Percentiles rank a stretch among this genome's conserved stretches.
Evolutionary conservation across 768 basidiomycete species (phyloP).

Genomic region (Rickenella mellea): DNA sequence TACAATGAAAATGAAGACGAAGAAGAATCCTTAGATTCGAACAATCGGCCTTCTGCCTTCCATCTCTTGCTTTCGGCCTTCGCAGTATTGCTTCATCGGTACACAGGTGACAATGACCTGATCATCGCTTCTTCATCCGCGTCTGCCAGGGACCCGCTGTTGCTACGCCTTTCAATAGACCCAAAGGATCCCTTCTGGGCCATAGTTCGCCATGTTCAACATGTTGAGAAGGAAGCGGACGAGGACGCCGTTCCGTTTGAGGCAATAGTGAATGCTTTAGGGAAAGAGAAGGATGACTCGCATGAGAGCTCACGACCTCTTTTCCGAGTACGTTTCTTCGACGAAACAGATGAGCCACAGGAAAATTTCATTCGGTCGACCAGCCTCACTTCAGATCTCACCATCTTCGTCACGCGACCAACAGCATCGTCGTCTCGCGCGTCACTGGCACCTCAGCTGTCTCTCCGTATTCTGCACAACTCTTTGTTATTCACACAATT

Average conservation of each 20-base stretch:
- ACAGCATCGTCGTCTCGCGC: conserved; percentile 51
- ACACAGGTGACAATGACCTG: conserved; percentile 92
- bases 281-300: conserved; percentile 53
- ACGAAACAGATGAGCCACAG: conserved; percentile 70
- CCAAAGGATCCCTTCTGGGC: conserved; percentile 85
- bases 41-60: conserved; percentile 66
- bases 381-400: conserved; percentile 83
- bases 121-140: conserved; percentile 85
- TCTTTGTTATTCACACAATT: conserved; percentile 80
- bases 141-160: conserved; percentile 62
- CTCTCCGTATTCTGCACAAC: conserved; percentile 86
- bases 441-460: conserved; percentile 64
- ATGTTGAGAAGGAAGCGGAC: conserved; percentile 76
- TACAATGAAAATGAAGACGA: conserved; percentile 48
- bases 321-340: conserved; percentile 95
- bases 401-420: conserved; percentile 75
- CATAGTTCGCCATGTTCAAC: conserved; percentile 77
- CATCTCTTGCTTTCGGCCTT: conserved; percentile 92
- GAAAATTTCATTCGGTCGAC: conserved; percentile 74
- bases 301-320: conserved; percentile 44
- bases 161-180: conserved; percentile 76
- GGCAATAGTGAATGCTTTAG: conserved; percentile 56
- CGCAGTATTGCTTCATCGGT: conserved; percentile 81
- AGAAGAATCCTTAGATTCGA: conserved; percentile 37
- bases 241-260: conserved; percentile 78